phyloP scores from a whole-genome alignment of 1,284 basidiomycete genomes.

The Vanrija humicola region DNA sequence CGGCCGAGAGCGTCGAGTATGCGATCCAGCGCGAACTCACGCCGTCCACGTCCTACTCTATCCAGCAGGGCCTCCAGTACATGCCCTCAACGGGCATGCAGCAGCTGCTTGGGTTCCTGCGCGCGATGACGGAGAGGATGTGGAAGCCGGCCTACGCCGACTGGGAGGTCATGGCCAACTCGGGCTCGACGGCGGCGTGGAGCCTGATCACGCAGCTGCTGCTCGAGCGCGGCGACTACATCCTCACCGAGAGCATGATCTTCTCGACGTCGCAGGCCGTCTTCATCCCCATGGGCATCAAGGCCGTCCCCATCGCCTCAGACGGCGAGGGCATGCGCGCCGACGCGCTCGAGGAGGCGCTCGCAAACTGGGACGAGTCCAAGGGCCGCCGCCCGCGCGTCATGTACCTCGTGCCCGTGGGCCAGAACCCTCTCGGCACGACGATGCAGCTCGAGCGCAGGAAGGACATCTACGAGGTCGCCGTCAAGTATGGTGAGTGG shows the following conservation, averaged over 20 bases:
- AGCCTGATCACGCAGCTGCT: conserved; percentile 52
- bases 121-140: conserved; percentile 58
- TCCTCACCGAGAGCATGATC: conserved; percentile 57
- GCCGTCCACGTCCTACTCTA: conserved; percentile 44
- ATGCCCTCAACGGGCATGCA: conserved; percentile 42
- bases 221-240: conserved; percentile 65
- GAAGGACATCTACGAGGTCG: conserved; percentile 69
- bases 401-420: conserved; percentile 54
- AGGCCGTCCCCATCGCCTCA: conserved; percentile 53
- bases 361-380: conserved; percentile 62
- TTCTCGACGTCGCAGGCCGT: conserved; percentile 43
- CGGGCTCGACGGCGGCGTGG: conserved; percentile 70
- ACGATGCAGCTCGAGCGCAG: conserved; percentile 62
- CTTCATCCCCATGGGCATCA: conserved; percentile 26
- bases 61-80: conserved; percentile 67
- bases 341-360: conserved; percentile 57
- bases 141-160: conserved; percentile 63
- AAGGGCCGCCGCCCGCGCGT: conserved; percentile 58
- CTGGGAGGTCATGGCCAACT: conserved; percentile 58
- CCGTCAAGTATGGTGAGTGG: conserved; percentile 59
- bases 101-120: conserved; percentile 21
- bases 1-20: conserved; percentile 54
- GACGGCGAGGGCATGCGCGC: conserved; percentile 66
- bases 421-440: conserved; percentile 67
- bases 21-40: conserved; percentile 48